Percentiles rank a stretch among this genome's conserved stretches.
Conservation (phyloP, 2,329 filamentous ascomycete species). For the Periconia digitata region DNA sequence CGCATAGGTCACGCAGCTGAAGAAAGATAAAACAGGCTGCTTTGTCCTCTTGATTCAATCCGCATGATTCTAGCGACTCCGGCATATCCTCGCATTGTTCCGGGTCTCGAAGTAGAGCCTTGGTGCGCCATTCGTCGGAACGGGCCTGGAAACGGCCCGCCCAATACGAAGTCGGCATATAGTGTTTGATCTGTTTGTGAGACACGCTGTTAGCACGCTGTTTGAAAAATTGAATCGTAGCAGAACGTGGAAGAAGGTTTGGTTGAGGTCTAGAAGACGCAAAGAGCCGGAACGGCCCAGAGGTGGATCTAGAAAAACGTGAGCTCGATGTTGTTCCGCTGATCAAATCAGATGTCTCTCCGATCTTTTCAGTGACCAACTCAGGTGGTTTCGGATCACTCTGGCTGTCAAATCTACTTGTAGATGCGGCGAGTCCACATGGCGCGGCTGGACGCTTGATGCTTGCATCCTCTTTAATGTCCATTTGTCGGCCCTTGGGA, state of each 20-base stretch:
- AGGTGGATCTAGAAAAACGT: neutral
- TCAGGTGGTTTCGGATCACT: neutral
- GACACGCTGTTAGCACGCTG: constrained; percentile 22
- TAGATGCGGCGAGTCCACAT: neutral
- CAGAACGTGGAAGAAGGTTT: neutral
- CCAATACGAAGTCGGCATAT: constrained; percentile 39
- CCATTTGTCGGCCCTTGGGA: neutral
- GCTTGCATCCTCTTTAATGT: neutral
- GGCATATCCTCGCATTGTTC: constrained; percentile 13
- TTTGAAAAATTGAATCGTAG: neutral
- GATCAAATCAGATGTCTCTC: neutral
- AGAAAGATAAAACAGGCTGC: constrained; percentile 33
- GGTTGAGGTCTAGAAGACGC: neutral
- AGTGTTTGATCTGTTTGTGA: constrained; percentile 31
- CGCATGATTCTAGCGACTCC: constrained; percentile 23
- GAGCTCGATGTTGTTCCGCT: neutral
- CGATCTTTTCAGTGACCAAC: no score
- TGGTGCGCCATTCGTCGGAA: constrained; percentile 38
- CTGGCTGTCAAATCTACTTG: neutral
- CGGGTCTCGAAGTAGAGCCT: constrained; percentile 27
- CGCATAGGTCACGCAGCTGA: constrained; percentile 33
- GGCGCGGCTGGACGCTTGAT: neutral
- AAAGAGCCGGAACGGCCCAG: neutral
- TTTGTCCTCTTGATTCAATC: constrained; percentile 26
- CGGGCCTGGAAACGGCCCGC: constrained; percentile 37